Conservation (phyloP, 2,329 filamentous ascomycete species). For the Grosmannia huntii region DNA sequence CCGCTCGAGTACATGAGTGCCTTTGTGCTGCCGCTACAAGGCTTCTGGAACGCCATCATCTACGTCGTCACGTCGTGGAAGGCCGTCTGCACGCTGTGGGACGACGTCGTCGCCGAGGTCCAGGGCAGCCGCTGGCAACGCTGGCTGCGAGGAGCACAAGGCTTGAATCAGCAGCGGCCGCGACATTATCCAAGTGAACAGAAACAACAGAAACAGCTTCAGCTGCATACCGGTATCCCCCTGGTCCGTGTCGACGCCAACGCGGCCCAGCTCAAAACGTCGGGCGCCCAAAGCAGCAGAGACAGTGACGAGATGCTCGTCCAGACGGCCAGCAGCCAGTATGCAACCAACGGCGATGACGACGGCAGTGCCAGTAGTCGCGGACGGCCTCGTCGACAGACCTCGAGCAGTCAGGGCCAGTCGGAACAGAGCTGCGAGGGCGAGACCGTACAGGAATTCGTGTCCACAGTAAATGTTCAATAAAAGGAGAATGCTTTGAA, state of each 20-base stretch:
- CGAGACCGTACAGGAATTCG: no score
- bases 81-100: slow-evolving; percentile 40
- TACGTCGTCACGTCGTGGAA: slow-evolving; percentile 59
- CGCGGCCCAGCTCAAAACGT: background rate
- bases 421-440: no score
- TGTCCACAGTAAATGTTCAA: no score
- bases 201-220: background rate
- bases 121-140: slow-evolving; percentile 6
- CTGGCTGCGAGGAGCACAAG: background rate
- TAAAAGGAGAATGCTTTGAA: no score
- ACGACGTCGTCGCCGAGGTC: slow-evolving; percentile 18
- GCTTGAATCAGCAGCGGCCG: background rate
- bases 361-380: background rate
- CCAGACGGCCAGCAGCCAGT: background rate
- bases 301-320: background rate
- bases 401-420: no score
- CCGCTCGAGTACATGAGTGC: slow-evolving; percentile 57
- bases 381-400: no score
- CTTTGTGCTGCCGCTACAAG: slow-evolving; percentile 67
- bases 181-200: background rate
- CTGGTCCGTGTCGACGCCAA: background rate
- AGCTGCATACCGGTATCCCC: background rate
- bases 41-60: slow-evolving; percentile 74
- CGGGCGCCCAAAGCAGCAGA: background rate
- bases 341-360: background rate